These are phyloP conservation scores for Thielaviopsis punctulata DNA, from an alignment of 2,329 filamentous ascomycete genomes.

Conservation along the genomic window DNA sequence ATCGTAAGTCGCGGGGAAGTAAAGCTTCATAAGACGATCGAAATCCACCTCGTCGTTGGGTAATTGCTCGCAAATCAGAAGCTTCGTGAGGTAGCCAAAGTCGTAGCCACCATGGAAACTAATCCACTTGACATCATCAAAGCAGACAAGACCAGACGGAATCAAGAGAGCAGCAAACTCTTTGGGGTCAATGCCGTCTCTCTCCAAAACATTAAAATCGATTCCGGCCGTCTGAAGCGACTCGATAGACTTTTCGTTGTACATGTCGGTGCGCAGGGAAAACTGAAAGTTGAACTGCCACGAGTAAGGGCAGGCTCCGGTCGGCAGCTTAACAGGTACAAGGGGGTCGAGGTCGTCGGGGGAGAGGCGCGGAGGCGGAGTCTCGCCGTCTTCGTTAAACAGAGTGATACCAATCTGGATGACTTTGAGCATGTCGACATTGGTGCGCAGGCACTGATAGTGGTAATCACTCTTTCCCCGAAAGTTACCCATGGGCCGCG, in stretches of 20 bases:
- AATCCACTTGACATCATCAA: slow-evolving; percentile 84
- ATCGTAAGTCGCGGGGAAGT: slow-evolving; percentile 86
- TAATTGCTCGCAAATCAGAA: slow-evolving; percentile 66
- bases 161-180: slow-evolving; percentile 83
- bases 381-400: slow-evolving; percentile 79
- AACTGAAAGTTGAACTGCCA: slow-evolving; percentile 99
- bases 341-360: slow-evolving; percentile 24
- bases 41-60: slow-evolving; percentile 85
- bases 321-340: slow-evolving; percentile 19
- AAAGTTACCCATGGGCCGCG: slow-evolving; percentile 86
- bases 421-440: slow-evolving; percentile 92
- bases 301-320: slow-evolving; percentile 55
- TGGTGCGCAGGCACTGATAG: slow-evolving; percentile 92
- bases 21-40: slow-evolving; percentile 72
- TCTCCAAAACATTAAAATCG: slow-evolving; percentile 68
- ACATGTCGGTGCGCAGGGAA: slow-evolving; percentile 90
- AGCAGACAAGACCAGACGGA: slow-evolving; percentile 76
- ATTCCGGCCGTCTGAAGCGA: slow-evolving; percentile 84
- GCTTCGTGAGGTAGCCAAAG: slow-evolving; percentile 92
- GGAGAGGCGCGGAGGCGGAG: slow-evolving; percentile 53
- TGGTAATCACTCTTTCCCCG: slow-evolving; percentile 94
- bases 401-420: slow-evolving; percentile 93
- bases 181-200: slow-evolving; percentile 76
- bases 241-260: slow-evolving; percentile 85
- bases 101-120: slow-evolving; percentile 97